Percentiles rank a stretch among this genome's conserved stretches.
Conservation (phyloP, 768 basidiomycete genomes). For the Gautieria morchelliformis region DNA sequence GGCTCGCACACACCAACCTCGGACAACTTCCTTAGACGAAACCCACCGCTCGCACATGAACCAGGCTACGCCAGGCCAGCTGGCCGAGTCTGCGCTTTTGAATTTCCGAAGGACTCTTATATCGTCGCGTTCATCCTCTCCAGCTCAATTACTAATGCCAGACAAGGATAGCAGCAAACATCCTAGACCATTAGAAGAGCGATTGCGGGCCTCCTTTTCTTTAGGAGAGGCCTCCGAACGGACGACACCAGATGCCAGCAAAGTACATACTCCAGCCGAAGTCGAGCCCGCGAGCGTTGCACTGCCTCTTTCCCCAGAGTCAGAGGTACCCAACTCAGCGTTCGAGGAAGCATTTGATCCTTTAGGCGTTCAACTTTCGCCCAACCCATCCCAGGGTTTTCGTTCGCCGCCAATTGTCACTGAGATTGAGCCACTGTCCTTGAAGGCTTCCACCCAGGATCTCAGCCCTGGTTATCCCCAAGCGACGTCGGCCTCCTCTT, state of each 20-base stretch:
- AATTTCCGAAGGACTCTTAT: constrained; percentile 58
- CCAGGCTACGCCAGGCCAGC: constrained; percentile 35
- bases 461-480: background rate
- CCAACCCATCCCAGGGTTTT: background rate
- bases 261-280: background rate
- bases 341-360: background rate
- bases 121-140: constrained; percentile 38
- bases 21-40: constrained; percentile 18
- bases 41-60: constrained; percentile 9
- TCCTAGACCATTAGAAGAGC: constrained; percentile 47
- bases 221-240: constrained; percentile 44
- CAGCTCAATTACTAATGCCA: constrained; percentile 9
- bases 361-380: background rate
- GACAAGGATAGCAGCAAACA: constrained; percentile 10
- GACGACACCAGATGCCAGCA: constrained; percentile 27
- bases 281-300: constrained; percentile 9
- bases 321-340: background rate
- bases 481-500: background rate
- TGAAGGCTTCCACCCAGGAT: background rate
- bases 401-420: background rate
- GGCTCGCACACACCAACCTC: constrained; percentile 24
- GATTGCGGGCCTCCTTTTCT: constrained; percentile 58
- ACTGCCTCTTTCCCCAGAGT: constrained; percentile 12
- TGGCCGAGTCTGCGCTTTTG: constrained; percentile 51
- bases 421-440: background rate